A percentile compares a stretch with the other conserved stretches of the same genome.
Evolutionary conservation across 495 filamentous ascomycete genomes (phyloP).

Genomic region (Haplographium delicatum): DNA sequence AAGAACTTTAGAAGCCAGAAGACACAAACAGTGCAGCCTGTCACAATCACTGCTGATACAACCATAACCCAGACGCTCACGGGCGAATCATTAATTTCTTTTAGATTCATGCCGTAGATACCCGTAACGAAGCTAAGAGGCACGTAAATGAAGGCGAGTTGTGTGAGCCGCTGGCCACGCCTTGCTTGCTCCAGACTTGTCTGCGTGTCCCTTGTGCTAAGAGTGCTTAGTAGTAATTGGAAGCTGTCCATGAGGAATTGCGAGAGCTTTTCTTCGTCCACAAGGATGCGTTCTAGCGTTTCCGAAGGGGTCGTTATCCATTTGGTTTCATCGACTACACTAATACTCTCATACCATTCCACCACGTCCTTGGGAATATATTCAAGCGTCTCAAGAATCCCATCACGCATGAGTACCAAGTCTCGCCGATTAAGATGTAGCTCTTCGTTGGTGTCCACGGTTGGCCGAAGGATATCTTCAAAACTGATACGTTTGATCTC

Average conservation of each 20-base stretch:
- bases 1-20: too few relatives aligned
- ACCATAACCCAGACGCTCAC: neutral
- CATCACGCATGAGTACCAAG: neutral
- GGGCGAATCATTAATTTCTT: slow-evolving; percentile 2
- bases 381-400: neutral
- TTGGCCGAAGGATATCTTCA: neutral
- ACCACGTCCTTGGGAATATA: neutral
- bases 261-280: neutral
- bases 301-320: neutral
- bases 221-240: neutral
- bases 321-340: neutral
- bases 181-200: neutral
- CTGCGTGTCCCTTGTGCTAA: neutral
- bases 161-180: neutral
- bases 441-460: neutral
- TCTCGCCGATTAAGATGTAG: neutral
- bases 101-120: slow-evolving; percentile 1
- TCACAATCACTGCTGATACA: neutral
- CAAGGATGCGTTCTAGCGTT: neutral
- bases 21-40: too few relatives aligned
- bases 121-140: neutral
- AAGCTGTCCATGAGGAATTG: neutral
- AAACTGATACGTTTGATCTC: neutral
- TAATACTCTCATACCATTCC: neutral
- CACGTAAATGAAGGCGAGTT: slow-evolving; percentile 3